Evolutionary conservation across 148 eudicot species (phyloP), one percentile per base, ranked within the genome.

Genomic region (Rhododendron henanense): DNA sequence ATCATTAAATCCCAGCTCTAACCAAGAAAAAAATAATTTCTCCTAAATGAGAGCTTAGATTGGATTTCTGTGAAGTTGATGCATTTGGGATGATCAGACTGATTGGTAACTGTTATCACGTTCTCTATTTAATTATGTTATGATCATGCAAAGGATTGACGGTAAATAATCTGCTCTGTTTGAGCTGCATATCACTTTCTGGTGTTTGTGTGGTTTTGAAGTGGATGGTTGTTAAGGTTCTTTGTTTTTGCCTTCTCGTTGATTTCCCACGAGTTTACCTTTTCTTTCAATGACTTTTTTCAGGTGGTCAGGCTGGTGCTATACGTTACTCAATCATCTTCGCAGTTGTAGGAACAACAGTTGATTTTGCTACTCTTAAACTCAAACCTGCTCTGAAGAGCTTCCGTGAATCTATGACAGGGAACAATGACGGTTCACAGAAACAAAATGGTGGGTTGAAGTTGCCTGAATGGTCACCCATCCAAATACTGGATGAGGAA

Each of bases 381-480:
- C 79, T 94, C 61, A 92, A 86, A 84, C 96, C 99, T 69, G 83
- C 89, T 47, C 59, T 95, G 85, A 84, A 92, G 81, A 78, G 71
- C 81, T 88, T 91, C 85, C 86, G 76, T 18, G 93, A 91, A 81
- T 90, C 94, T 14, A 78, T 91, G 35, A 84, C 69, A n/a, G 83
- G 88, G 55, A 82, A 83, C 25, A 16, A 74, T 18, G 89, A 91
- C 25, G 78, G 67, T 47, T 77, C 88, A 21, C 59, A 85, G n/a
- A 85, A 87, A 61, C 79, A 57, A 19, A 67, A 82, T 76, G 82
- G 33, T 69, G 90, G 92, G 87, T 67, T 95, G 85, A 93, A 89
- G 80, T 65, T 93, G 88, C 99, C 98, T 0, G 98, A 95, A 88
- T 97, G 99, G 99, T 97, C 95, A 76, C 99, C 99, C 3, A 97